These are phyloP conservation scores for Cryomyces minteri DNA, from an alignment of 495 filamentous ascomycete genomes.

Conservation along the genomic window DNA sequence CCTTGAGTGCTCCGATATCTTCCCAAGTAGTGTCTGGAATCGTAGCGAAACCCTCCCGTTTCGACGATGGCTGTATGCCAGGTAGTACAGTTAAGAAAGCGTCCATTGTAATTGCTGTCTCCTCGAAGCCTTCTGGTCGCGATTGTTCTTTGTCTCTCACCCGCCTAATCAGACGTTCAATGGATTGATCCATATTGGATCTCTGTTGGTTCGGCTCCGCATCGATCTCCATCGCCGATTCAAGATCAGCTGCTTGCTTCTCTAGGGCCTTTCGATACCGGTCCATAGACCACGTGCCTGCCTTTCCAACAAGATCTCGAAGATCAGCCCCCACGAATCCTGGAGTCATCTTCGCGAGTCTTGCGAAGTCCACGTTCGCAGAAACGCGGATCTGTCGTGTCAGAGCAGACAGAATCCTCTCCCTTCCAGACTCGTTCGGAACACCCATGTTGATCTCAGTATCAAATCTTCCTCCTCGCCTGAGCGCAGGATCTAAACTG, in stretches of 20 bases:
- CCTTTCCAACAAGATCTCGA: slow-evolving; percentile 21
- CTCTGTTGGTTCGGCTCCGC: slow-evolving; percentile 19
- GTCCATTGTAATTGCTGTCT: slow-evolving; percentile 30
- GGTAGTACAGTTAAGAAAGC: slow-evolving; percentile 67
- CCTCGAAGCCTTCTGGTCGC: slow-evolving; percentile 21
- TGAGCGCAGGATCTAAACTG: slow-evolving; percentile 69
- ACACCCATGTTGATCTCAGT: slow-evolving; percentile 93
- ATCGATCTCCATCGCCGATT: slow-evolving; percentile 14
- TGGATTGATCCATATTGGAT: slow-evolving; percentile 11
- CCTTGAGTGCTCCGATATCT: slow-evolving; percentile 71
- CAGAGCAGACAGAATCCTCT: slow-evolving; percentile 66
- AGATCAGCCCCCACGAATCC: slow-evolving; percentile 95
- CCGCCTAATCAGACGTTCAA: slow-evolving; percentile 34
- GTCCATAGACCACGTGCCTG: slow-evolving; percentile 47
- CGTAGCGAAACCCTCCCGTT: slow-evolving; percentile 91
- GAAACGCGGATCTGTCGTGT: slow-evolving; percentile 50
- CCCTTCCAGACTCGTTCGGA: slow-evolving; percentile 65
- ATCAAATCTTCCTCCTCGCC: slow-evolving; percentile 75
- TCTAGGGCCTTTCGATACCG: slow-evolving; percentile 19
- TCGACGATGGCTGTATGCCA: slow-evolving; percentile 79
- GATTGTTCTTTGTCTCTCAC: slow-evolving; percentile 24
- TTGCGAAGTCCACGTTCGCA: slow-evolving; percentile 55
- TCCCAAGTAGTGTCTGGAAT: slow-evolving; percentile 95
- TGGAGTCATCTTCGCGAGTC: slow-evolving; percentile 75
- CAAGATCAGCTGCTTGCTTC: slow-evolving; percentile 10